Percentiles rank a stretch among this genome's conserved stretches.
Conservation (phyloP, 495 filamentous ascomycete genomes). For the Clavariopsis aquatica region DNA sequence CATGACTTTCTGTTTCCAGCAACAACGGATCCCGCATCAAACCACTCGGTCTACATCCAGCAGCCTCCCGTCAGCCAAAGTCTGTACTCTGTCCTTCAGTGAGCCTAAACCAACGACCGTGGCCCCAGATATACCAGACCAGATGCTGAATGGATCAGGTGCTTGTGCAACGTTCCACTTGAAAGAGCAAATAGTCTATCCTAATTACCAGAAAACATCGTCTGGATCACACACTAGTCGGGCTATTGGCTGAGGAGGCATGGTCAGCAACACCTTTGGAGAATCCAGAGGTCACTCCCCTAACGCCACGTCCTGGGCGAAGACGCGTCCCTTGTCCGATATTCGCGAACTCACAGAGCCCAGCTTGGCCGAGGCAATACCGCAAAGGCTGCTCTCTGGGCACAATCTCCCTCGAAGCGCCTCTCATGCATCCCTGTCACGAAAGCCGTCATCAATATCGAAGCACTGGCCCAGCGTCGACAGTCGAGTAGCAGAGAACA, state of each 20-base stretch:
- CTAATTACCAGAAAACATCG: neutral
- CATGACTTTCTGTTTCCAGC: slow-evolving; percentile 38
- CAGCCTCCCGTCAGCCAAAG: slow-evolving; percentile 22
- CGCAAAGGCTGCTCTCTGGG: slow-evolving; percentile 26
- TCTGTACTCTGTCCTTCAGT: slow-evolving; percentile 20
- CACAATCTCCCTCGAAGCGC: slow-evolving; percentile 7
- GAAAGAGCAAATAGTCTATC: slow-evolving; percentile 10
- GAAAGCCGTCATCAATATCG: slow-evolving; percentile 29
- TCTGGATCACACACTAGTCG: slow-evolving; percentile 6
- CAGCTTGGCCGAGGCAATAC: slow-evolving; percentile 44
- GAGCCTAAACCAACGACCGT: neutral
- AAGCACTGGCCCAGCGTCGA: slow-evolving; percentile 34
- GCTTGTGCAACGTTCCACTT: slow-evolving; percentile 20
- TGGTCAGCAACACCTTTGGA: slow-evolving; percentile 28
- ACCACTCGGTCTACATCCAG: slow-evolving; percentile 28
- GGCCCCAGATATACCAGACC: slow-evolving; percentile 20
- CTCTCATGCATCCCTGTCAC: slow-evolving; percentile 22
- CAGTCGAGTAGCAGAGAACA: slow-evolving; percentile 29
- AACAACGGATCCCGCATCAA: slow-evolving; percentile 34
- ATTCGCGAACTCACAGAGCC: slow-evolving; percentile 51
- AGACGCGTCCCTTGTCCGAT: slow-evolving; percentile 46
- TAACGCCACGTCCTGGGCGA: slow-evolving; percentile 39
- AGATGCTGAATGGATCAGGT: slow-evolving; percentile 35
- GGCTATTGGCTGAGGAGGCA: slow-evolving; percentile 26
- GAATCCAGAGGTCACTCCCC: slow-evolving; percentile 22